These are phyloP conservation scores for Candida labiduridarum DNA, from an alignment of 1,139 yeast genomes.

Conservation along the genomic window DNA sequence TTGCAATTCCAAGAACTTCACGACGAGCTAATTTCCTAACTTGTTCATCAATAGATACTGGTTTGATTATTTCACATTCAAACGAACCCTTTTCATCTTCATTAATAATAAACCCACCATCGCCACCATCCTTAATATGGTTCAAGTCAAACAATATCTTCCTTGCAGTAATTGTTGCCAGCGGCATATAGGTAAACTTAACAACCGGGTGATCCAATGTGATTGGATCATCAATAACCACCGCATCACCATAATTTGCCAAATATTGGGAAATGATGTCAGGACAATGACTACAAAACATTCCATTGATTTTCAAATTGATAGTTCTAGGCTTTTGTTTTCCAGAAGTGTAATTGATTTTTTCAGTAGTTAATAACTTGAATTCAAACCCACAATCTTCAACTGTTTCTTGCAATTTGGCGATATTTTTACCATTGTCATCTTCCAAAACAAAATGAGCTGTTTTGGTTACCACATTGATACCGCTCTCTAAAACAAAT, in stretches of 20 bases:
- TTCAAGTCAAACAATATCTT: constrained; percentile 52
- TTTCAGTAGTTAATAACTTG: constrained; percentile 40
- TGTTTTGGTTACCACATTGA: constrained; percentile 60
- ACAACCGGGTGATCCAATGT: constrained; percentile 58
- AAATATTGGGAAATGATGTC: constrained; percentile 53
- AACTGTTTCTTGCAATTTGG: constrained; percentile 48
- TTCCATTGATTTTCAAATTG: constrained; percentile 61
- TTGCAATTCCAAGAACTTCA: constrained; percentile 51
- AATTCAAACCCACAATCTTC: constrained; percentile 75
- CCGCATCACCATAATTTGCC: constrained; percentile 55
- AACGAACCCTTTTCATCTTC: constrained; percentile 37
- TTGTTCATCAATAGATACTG: constrained; percentile 64
- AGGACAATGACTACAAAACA: constrained; percentile 76
- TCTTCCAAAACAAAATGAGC: constrained; percentile 60
- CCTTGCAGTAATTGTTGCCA: constrained; percentile 49
- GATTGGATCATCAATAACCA: constrained; percentile 58
- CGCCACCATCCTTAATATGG: constrained; percentile 28
- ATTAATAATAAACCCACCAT: constrained; percentile 24
- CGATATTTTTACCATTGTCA: constrained; percentile 27
- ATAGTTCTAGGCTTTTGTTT: constrained; percentile 55
- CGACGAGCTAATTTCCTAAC: constrained; percentile 50
- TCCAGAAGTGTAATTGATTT: constrained; percentile 47
- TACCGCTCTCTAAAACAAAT: constrained; percentile 54
- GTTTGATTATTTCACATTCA: constrained; percentile 56
- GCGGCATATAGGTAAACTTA: constrained; percentile 65